phyloP scores from a whole-genome alignment of 192 early-diverging fungal species.

The Thamnidium elegans region DNA sequence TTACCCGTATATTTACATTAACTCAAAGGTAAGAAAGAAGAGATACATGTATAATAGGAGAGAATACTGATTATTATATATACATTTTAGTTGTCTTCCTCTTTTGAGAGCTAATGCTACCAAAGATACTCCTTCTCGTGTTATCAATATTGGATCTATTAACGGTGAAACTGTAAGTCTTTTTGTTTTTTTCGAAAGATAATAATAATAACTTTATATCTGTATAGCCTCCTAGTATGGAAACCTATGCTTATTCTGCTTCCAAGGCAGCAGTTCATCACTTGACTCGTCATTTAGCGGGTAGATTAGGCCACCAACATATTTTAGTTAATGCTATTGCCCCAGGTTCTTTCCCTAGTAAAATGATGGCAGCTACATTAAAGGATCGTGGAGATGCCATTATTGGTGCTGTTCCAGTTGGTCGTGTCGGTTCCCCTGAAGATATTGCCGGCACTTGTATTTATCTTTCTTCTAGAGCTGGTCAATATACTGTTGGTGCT shows the following conservation, averaged over 20 bases:
- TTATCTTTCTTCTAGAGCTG: slow-evolving; percentile 74
- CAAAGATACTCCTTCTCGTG: slow-evolving; percentile 55
- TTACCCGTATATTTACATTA: slow-evolving; percentile 76
- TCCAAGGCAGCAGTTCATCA: slow-evolving; percentile 81
- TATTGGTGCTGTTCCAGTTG: slow-evolving; percentile 54
- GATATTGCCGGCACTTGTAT: slow-evolving; percentile 87
- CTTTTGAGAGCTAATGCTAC: slow-evolving; percentile 58
- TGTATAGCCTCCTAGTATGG: slow-evolving; percentile 24
- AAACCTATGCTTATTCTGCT: slow-evolving; percentile 71
- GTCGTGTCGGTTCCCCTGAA: slow-evolving; percentile 73
- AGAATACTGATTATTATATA: neutral
- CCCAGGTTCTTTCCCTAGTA: slow-evolving; percentile 69
- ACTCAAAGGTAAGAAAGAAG: slow-evolving; percentile 50
- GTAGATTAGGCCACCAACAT: slow-evolving; percentile 52
- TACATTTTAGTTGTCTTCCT: slow-evolving; percentile 51
- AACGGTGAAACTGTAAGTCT: slow-evolving; percentile 40
- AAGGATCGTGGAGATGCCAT: slow-evolving; percentile 52
- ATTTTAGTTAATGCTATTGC: slow-evolving; percentile 71
- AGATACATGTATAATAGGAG: neutral
- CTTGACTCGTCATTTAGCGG: slow-evolving; percentile 61
- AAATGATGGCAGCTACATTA: slow-evolving; percentile 72
- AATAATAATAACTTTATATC: neutral
- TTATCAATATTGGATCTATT: slow-evolving; percentile 85
- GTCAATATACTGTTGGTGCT: slow-evolving; percentile 55
- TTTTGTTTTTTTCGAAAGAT: neutral